A percentile compares a stretch with the other conserved stretches of the same genome.
Conservation (phyloP, 106 monocot species). For the Dendrobium nobile region DNA sequence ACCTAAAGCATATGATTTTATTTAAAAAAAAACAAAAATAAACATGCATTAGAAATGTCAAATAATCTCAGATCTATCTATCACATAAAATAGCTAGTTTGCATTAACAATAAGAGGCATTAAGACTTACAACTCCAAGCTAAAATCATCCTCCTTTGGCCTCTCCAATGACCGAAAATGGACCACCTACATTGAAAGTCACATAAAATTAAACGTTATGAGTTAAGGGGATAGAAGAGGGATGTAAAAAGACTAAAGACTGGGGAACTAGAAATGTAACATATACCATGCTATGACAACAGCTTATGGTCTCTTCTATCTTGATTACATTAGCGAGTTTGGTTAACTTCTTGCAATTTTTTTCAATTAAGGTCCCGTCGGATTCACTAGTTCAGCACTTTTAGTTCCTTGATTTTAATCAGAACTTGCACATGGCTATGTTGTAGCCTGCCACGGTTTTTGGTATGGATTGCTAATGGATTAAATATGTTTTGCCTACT, state of each 20-base stretch:
- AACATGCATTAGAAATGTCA: not conserved
- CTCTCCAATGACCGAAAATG: slow-evolving; percentile 92
- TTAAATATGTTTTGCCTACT: too few relatives aligned
- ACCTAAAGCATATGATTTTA: slow-evolving; percentile 35
- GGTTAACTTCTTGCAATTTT: too few relatives aligned
- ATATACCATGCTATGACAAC: not conserved
- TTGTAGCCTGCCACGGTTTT: too few relatives aligned
- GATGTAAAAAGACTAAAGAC: not conserved
- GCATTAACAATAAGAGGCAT: not conserved
- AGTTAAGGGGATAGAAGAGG: not conserved
- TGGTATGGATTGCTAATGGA: too few relatives aligned
- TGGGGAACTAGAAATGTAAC: not conserved
- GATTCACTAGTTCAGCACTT: not conserved
- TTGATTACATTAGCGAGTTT: too few relatives aligned
- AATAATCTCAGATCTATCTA: not conserved
- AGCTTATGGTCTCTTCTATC: too few relatives aligned
- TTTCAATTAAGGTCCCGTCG: too few relatives aligned
- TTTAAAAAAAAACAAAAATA: not conserved
- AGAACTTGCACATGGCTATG: too few relatives aligned
- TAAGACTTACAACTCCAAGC: slow-evolving; percentile 80
- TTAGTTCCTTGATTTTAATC: not conserved
- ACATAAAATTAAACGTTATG: not conserved
- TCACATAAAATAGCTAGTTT: not conserved
- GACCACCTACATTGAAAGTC: slow-evolving; percentile 55
- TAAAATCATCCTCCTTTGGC: slow-evolving; percentile 97